Conservation (phyloP, 1,284 basidiomycete species). For the Marasmius sp. region DNA sequence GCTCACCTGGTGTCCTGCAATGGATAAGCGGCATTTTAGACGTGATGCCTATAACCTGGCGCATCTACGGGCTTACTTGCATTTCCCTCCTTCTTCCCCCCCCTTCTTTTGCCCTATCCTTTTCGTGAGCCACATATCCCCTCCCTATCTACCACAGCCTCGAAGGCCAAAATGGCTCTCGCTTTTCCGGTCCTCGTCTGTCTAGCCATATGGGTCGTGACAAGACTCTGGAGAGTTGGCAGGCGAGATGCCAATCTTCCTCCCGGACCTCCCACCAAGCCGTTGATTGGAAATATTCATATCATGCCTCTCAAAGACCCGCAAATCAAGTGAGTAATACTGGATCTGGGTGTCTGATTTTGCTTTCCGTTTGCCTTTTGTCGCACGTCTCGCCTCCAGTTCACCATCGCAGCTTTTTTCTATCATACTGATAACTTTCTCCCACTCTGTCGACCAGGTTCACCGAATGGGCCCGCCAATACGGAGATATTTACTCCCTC, state of each 20-base stretch:
- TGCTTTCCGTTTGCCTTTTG: neutral
- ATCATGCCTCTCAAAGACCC: conserved; percentile 20
- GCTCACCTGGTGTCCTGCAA: too few relatives aligned
- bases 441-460: neutral
- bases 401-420: too few relatives aligned
- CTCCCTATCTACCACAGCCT: too few relatives aligned
- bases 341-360: neutral
- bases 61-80: too few relatives aligned
- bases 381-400: neutral
- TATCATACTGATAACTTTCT: too few relatives aligned
- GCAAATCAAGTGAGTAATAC: conserved; percentile 10
- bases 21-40: too few relatives aligned
- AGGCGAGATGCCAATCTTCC: conserved; percentile 18
- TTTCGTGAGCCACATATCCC: too few relatives aligned
- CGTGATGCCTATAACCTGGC: too few relatives aligned
- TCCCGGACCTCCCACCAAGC: conserved; percentile 31
- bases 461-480: conserved; percentile 17
- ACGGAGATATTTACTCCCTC: conserved; percentile 24
- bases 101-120: too few relatives aligned
- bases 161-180: neutral
- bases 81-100: too few relatives aligned
- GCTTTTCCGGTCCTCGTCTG: neutral
- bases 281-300: conserved; percentile 29
- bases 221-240: conserved; percentile 3
- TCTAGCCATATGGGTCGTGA: neutral